Percentiles rank a stretch among this genome's conserved stretches.
Evolutionary conservation across 2,329 filamentous ascomycete species (phyloP).

Genomic region (Colletotrichum navitas): DNA sequence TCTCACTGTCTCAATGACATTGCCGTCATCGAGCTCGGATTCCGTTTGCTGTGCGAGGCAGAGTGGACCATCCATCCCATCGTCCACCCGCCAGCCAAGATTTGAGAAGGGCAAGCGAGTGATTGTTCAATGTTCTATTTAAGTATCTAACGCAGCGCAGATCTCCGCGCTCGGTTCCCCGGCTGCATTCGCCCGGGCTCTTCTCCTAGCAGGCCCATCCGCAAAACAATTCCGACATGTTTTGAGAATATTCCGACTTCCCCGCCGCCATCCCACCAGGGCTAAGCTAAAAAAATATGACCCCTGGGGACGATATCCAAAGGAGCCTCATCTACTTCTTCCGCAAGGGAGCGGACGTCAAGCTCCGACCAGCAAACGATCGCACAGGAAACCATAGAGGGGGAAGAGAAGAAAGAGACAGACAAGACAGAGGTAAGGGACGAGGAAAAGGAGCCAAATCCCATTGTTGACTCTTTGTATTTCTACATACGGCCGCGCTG

Average conservation of each 20-base stretch:
- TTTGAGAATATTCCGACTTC: constrained; percentile 26
- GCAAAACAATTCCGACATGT: constrained; percentile 6
- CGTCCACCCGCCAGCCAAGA: not conserved
- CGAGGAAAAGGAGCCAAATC: constrained; percentile 26
- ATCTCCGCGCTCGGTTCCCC: no score
- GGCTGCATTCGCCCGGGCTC: no score
- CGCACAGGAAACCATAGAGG: not conserved
- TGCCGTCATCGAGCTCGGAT: not conserved
- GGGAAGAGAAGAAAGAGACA: not conserved
- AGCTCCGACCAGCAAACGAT: not conserved
- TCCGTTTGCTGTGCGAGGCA: not conserved
- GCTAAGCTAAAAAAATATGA: constrained; percentile 11
- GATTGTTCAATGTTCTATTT: not conserved
- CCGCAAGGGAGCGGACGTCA: not conserved
- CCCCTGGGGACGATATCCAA: constrained; percentile 1
- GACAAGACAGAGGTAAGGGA: not conserved
- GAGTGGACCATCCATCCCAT: not conserved
- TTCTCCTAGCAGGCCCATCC: not conserved
- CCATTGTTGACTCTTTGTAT: constrained; percentile 33
- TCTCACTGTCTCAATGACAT: not conserved
- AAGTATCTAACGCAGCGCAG: no score
- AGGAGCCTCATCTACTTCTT: constrained; percentile 9
- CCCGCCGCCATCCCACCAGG: constrained; percentile 33
- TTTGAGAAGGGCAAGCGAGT: not conserved
- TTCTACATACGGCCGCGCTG: constrained; percentile 39